phyloP scores from a whole-genome alignment of 495 filamentous ascomycete species.

The Lindgomyces ingoldianus region DNA sequence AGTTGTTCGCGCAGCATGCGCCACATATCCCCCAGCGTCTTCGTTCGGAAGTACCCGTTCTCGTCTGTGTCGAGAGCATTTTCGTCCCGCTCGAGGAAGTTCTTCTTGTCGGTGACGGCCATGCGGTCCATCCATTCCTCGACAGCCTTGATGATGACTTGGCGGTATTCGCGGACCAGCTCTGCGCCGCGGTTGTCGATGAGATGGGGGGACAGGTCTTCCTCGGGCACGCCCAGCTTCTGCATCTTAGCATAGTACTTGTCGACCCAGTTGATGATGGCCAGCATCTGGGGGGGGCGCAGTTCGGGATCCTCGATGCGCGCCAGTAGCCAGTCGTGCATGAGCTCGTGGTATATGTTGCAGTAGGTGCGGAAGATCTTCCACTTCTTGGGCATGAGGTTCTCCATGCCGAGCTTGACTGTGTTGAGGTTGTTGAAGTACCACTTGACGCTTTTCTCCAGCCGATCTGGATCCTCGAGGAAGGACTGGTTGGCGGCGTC shows the following conservation, averaged over 20 bases:
- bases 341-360: conserved; percentile 84
- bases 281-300: conserved; percentile 74
- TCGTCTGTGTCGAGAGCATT: conserved; percentile 82
- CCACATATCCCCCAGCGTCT: conserved; percentile 91
- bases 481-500: conserved; percentile 73
- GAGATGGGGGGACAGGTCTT: conserved; percentile 71
- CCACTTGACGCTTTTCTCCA: conserved; percentile 88
- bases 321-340: conserved; percentile 87
- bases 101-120: conserved; percentile 71
- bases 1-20: conserved; percentile 94
- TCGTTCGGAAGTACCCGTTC: conserved; percentile 84
- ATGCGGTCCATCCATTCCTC: conserved; percentile 98
- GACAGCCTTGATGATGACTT: conserved; percentile 89
- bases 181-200: conserved; percentile 86
- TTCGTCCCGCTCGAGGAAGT: conserved; percentile 73
- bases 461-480: conserved; percentile 72
- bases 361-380: conserved; percentile 89
- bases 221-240: conserved; percentile 72
- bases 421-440: conserved; percentile 96
- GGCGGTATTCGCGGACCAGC: conserved; percentile 87
- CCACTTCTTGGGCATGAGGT: conserved; percentile 94
- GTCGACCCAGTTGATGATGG: conserved; percentile 91
- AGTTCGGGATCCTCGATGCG: conserved; percentile 80
- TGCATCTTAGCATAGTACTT: conserved; percentile 96
- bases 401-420: conserved; percentile 84